These are phyloP conservation scores for Ophiocytium majus DNA, from an alignment of 352 stramenopile genomes.

Conservation along the genomic window DNA sequence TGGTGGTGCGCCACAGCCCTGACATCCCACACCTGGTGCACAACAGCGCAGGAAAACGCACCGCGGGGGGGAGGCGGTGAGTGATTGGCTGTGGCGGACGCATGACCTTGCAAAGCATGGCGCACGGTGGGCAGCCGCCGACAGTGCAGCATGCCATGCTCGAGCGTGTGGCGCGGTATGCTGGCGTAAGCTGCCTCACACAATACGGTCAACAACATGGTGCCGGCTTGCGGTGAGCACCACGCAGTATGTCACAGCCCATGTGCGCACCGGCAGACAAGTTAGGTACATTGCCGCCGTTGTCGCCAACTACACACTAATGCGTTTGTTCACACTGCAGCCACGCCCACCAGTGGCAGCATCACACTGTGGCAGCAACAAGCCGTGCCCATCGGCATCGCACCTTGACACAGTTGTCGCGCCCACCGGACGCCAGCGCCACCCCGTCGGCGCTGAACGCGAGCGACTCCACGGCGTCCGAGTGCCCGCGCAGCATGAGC, in stretches of 20 bases:
- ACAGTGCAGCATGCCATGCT: too few relatives aligned
- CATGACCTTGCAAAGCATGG: neutral
- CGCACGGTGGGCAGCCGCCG: neutral
- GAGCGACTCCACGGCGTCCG: constrained; percentile 28
- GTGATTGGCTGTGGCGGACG: neutral
- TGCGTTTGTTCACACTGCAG: neutral
- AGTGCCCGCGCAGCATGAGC: constrained; percentile 37
- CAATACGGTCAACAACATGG: neutral
- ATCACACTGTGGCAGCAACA: neutral
- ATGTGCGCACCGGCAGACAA: neutral
- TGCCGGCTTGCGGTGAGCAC: neutral
- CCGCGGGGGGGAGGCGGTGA: neutral
- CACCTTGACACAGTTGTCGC: constrained; percentile 17
- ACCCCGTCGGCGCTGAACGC: constrained; percentile 30
- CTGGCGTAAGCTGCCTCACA: neutral
- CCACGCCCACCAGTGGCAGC: too few relatives aligned
- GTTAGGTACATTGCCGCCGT: neutral
- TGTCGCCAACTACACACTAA: neutral
- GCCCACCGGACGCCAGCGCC: neutral
- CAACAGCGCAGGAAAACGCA: too few relatives aligned
- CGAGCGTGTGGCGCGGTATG: neutral
- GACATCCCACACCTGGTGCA: neutral
- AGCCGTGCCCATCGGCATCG: neutral
- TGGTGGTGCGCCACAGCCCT: neutral
- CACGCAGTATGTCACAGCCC: too few relatives aligned